Conservation (phyloP, 352 stramenopile genomes). For the Phytophthora foliorum region DNA sequence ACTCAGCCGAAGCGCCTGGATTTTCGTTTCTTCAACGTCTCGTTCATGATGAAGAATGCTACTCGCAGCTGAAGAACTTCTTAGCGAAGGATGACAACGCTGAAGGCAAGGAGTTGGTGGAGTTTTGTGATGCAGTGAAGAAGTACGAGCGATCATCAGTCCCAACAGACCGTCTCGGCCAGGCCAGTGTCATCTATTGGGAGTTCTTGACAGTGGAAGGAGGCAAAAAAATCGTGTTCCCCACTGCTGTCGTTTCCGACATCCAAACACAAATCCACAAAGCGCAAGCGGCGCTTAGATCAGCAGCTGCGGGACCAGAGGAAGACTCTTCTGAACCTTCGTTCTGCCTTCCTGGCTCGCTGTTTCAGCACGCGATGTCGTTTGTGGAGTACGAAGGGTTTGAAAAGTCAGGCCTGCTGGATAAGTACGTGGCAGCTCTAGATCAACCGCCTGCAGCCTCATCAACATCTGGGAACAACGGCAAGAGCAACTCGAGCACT, state of each 20-base stretch:
- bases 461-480: constrained; percentile 29
- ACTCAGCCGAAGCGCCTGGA: constrained; percentile 67
- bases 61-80: constrained; percentile 82
- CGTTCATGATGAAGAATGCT: constrained; percentile 91
- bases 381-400: constrained; percentile 81
- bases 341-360: constrained; percentile 53
- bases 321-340: constrained; percentile 24
- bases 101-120: constrained; percentile 72
- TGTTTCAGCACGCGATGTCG: constrained; percentile 79
- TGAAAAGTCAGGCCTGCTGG: constrained; percentile 70
- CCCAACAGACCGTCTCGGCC: constrained; percentile 75
- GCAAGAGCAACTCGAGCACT: constrained; percentile 37
- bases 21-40: constrained; percentile 91
- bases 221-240: constrained; percentile 70
- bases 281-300: constrained; percentile 52
- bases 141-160: constrained; percentile 81
- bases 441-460: constrained; percentile 50
- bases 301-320: constrained; percentile 6
- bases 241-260: constrained; percentile 51
- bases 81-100: constrained; percentile 67
- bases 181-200: constrained; percentile 87
- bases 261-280: constrained; percentile 78
- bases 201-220: constrained; percentile 81
- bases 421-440: constrained; percentile 83
- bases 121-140: constrained; percentile 88